Conservation (phyloP, 331 rosid species). For the Acacia concinna region DNA sequence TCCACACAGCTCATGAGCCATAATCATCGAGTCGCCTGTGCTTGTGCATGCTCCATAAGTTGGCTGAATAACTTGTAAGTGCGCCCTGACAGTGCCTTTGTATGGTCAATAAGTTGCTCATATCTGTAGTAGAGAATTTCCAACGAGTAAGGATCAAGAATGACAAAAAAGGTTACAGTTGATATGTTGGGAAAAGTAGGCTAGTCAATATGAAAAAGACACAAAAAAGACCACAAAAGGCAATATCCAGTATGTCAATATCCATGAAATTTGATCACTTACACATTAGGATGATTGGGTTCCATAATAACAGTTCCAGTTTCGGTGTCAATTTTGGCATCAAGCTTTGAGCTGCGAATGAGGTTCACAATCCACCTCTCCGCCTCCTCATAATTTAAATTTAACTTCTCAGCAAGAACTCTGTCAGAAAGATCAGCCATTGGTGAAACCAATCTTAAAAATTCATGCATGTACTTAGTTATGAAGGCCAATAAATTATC, state of each 20-base stretch:
- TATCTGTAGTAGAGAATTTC: slow-evolving; percentile 44
- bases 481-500: neutral
- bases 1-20: neutral
- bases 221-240: neutral
- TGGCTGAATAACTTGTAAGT: slow-evolving; percentile 81
- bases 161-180: neutral
- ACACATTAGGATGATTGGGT: slow-evolving; percentile 87
- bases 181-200: neutral
- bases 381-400: slow-evolving; percentile 88
- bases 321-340: slow-evolving; percentile 74
- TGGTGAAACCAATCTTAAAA: neutral
- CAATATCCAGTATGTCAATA: neutral
- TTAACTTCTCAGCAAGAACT: slow-evolving; percentile 89
- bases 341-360: slow-evolving; percentile 69
- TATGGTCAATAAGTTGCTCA: slow-evolving; percentile 87
- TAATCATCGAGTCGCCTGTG: slow-evolving; percentile 49
- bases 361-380: slow-evolving; percentile 97
- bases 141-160: slow-evolving; percentile 14
- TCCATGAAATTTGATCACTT: slow-evolving; percentile 41
- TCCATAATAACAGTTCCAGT: slow-evolving; percentile 79
- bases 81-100: slow-evolving; percentile 83
- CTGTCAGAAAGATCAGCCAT: slow-evolving; percentile 46
- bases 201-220: neutral
- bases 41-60: slow-evolving; percentile 57
- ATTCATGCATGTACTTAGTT: neutral